Conservation (phyloP, 345 rosid species). For the Eutrema heterophyllum region DNA sequence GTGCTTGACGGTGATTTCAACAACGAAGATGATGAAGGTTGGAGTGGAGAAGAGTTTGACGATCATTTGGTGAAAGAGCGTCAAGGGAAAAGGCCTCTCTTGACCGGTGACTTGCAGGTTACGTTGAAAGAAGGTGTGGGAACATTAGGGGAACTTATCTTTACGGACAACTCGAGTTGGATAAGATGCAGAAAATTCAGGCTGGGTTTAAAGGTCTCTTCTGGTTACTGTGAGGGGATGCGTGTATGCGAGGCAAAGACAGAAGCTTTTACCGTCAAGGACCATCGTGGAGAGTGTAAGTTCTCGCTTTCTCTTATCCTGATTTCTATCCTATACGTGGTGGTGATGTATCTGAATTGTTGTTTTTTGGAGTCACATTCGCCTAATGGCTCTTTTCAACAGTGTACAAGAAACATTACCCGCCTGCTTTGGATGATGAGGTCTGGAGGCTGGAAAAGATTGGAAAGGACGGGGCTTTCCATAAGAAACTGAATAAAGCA, state of each 20-base stretch:
- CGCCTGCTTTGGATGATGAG: conserved; percentile 83
- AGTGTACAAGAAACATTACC: conserved; percentile 99
- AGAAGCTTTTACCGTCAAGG: conserved; percentile 95
- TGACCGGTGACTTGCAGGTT: conserved; percentile 86
- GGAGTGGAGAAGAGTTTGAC: conserved; percentile 86
- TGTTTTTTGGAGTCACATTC: too few relatives aligned
- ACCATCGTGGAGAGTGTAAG: conserved; percentile 95
- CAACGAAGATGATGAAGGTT: conserved; percentile 69
- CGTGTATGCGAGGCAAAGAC: conserved; percentile 94
- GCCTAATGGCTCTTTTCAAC: neutral
- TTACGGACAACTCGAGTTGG: conserved; percentile 98
- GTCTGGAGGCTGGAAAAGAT: conserved; percentile 98
- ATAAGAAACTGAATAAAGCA: conserved; percentile 85
- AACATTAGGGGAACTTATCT: conserved; percentile 85
- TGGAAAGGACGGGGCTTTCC: conserved; percentile 96
- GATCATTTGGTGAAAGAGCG: conserved; percentile 91
- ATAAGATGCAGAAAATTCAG: conserved; percentile 96
- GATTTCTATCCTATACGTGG: neutral
- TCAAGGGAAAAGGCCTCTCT: conserved; percentile 87
- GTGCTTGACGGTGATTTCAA: conserved; percentile 97
- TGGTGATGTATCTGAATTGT: neutral
- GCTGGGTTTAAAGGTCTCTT: conserved; percentile 71
- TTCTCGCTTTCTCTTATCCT: neutral
- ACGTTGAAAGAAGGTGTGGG: conserved; percentile 89
- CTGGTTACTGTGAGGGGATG: conserved; percentile 64